Evolutionary conservation across 176 grass and related monocot species (phyloP).

Genomic region (Oryza australiensis): DNA sequence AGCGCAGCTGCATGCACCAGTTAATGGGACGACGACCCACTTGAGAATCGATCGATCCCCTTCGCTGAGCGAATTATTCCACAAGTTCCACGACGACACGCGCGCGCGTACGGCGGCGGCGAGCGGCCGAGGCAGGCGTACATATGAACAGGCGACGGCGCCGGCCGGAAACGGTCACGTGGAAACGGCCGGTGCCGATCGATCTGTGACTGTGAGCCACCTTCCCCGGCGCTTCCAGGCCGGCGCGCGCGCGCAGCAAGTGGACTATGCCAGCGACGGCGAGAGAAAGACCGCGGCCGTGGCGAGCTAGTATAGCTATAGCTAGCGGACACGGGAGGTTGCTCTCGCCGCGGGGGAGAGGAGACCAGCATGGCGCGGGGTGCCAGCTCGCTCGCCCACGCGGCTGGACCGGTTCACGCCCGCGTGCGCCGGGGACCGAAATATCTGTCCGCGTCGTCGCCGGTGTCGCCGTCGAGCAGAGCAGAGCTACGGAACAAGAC

Average conservation of each 20-base stretch:
- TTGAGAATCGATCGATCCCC: no score
- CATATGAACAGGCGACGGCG: no score
- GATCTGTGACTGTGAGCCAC: no score
- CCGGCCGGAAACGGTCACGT: neutral
- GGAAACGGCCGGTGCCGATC: neutral
- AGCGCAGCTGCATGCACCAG: neutral
- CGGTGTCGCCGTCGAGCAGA: neutral
- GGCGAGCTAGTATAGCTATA: no score
- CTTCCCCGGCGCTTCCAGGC: no score
- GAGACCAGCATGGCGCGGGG: neutral
- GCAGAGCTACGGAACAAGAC: neutral
- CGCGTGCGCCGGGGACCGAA: neutral
- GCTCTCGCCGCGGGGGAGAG: neutral
- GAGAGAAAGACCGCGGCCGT: no score
- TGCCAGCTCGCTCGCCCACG: neutral
- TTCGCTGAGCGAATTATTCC: neutral
- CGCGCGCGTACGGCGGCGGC: no score
- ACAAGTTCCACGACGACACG: neutral
- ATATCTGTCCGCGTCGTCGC: neutral
- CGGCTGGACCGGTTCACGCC: neutral
- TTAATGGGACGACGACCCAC: neutral
- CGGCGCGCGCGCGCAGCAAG: no score
- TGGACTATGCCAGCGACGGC: no score
- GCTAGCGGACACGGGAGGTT: neutral
- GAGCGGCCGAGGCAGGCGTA: no score